Percentiles rank a stretch among this genome's conserved stretches.
These are phyloP conservation scores for Lomentospora prolificans DNA, from an alignment of 2,329 filamentous ascomycete species.

Conservation along the genomic window DNA sequence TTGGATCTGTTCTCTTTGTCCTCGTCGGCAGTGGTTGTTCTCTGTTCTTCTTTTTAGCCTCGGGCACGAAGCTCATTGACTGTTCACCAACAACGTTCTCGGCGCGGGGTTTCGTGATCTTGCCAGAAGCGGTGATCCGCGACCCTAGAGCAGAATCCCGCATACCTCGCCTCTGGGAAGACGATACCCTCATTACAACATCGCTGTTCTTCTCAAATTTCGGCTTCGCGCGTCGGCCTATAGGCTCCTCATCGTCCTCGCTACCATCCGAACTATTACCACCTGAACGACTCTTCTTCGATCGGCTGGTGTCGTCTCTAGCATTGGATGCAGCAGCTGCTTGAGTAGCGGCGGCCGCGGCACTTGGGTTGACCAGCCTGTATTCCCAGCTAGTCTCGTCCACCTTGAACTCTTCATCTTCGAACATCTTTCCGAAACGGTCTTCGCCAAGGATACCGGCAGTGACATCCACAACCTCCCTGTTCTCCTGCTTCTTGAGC, in stretches of 20 bases:
- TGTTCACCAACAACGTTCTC: constrained; percentile 51
- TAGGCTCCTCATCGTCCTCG: background rate
- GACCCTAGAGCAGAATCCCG: constrained; percentile 49
- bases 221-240: background rate
- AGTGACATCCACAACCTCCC: constrained; percentile 45
- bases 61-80: constrained; percentile 64
- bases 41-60: constrained; percentile 41
- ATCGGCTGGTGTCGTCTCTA: background rate
- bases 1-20: constrained; percentile 27
- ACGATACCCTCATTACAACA: constrained; percentile 58
- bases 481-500: constrained; percentile 53
- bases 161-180: constrained; percentile 51
- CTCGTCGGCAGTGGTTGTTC: constrained; percentile 21
- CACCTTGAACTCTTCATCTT: constrained; percentile 85
- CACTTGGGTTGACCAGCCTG: constrained; percentile 80
- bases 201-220: constrained; percentile 21
- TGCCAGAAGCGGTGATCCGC: constrained; percentile 39
- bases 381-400: constrained; percentile 87
- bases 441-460: constrained; percentile 68
- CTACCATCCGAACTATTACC: background rate
- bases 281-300: background rate
- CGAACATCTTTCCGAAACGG: constrained; percentile 81
- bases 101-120: constrained; percentile 31
- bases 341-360: constrained; percentile 21
- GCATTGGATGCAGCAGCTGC: background rate